Base-by-base conservation (phyloP, 1,284 basidiomycete genomes). In the Gymnopus androsaceus region DNA sequence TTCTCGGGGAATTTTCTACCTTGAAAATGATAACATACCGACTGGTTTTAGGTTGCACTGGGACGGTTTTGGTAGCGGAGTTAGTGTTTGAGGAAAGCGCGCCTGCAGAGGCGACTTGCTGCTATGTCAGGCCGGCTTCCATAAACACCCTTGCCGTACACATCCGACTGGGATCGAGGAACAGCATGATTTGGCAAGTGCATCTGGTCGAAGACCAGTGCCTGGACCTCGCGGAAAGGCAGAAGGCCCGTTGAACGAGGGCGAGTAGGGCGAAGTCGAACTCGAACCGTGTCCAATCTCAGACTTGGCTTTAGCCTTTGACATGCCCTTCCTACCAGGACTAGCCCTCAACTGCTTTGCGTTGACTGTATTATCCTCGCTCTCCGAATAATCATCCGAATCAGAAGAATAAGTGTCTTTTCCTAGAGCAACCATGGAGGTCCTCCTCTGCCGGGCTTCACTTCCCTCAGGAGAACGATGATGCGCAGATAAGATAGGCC, bases 271-370 rank as follows among this genome's bases (percentile, higher is more conserved):
- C 27, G 59, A 51, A 44, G 54, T 52, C 44, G 55, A 54, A 25
- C 57, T 60, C 33, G 65, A 61, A 14, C 71, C 72, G 63, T 77
- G 75, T 11, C 76, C 76, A 40, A 71, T 51, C 61, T 76, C 75
- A 19, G 74, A 75, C 51, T 72, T 71, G 12, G 74, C 72, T 45
- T 69, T 67, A 9, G 41, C 14, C 23, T 51, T 53, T 28, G 46
- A 12, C 30, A 14, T 44, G 37, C 31, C 17, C 45, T 33, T 53
- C 19, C 25, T 36, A 17, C 19, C 52, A 50, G 27, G 40, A 27
- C 42, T 38, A n/a, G 36, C 48, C 8, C 53, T 37, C 7, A 27
- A 30, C 31, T 33, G n/a, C 21, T 15, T 54, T 19, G 27, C 37
- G 17, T 33, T 36, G 23, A 52, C 57, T 12, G 56, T 45, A 44